Base-by-base conservation (phyloP, 2,329 filamentous ascomycete species). In the Claviceps spartinae region DNA sequence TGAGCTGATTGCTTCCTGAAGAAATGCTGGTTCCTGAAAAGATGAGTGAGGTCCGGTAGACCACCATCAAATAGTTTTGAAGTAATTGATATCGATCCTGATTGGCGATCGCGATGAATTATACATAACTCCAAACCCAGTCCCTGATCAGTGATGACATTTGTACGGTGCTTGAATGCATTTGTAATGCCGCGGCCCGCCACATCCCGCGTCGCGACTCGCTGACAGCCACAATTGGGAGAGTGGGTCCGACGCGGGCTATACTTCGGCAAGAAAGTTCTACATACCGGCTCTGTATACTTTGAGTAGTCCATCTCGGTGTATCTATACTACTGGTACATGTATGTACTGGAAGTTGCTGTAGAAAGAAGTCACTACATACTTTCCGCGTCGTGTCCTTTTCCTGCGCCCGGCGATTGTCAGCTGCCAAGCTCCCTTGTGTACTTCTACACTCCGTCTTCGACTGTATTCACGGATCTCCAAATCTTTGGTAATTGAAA, bases 341-440 rank as follows among this genome's bases (percentile, higher is more conserved):
- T 30, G 8, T 8, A 30, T 30, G 8, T 34, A 34, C 30, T 34
- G 30, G 9, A 34, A 34, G 9, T 34, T 34, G 30, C 30, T 34
- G 30, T 34, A 34, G 30, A 34, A 34, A 34, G 9, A 34, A 34
- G 30, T 34, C 26, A 4, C 30, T 34, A 30, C 37, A 22, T n/a
- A 38, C 38, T 45, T 48, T 45, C 42, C 53, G 53, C 50, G 51
- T 54, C 53, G 53, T 54, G 53, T 54, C 53, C 53, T 54, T 49
- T 54, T 54, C 50, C 43, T 18, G 30, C 16, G 34, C 20, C 7
- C 37, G 14, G n/a, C 30, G 41, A 36, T 4, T 37, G 34, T 41
- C 20, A 26, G 22, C 34, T 47, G 42, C 42, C 26, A 34, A 51
- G 52, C 47, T 54, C 38, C 46, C 49, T 54, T 47, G 8, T 45